Conservation (phyloP, 1,284 basidiomycete species). For the Sanghuangporus baumii region DNA sequence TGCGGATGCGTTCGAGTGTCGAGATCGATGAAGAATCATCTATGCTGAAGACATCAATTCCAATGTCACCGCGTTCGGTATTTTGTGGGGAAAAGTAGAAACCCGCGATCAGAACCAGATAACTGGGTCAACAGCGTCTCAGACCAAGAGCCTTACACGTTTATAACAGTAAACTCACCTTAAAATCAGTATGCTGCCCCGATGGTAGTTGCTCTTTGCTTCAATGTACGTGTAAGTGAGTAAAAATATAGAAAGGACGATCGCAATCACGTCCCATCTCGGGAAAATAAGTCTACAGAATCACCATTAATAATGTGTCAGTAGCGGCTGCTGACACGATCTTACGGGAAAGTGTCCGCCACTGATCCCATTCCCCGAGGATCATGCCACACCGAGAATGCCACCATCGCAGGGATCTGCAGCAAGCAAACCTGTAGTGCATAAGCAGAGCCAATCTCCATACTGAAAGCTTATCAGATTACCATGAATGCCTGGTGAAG, state of each 20-base stretch:
- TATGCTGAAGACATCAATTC: neutral
- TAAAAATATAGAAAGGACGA: slow-evolving; percentile 92
- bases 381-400: slow-evolving; percentile 92
- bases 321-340: slow-evolving; percentile 27
- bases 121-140: slow-evolving; percentile 31
- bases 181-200: slow-evolving; percentile 87
- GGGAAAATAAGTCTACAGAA: slow-evolving; percentile 87
- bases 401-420: slow-evolving; percentile 98
- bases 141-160: neutral
- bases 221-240: slow-evolving; percentile 99
- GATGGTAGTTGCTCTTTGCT: slow-evolving; percentile 94
- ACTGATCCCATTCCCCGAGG: slow-evolving; percentile 78
- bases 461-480: slow-evolving; percentile 44
- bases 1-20: neutral
- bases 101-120: slow-evolving; percentile 52
- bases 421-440: slow-evolving; percentile 96
- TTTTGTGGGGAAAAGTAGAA: slow-evolving; percentile 52
- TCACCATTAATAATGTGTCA: neutral
- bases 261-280: slow-evolving; percentile 95
- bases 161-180: slow-evolving; percentile 46
- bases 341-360: slow-evolving; percentile 85
- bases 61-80: slow-evolving; percentile 22
- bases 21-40: slow-evolving; percentile 1
- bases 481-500: neutral
- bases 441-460: slow-evolving; percentile 99